Percentiles rank a stretch among this genome's conserved stretches.
phyloP scores from a whole-genome alignment of 139 green algal genomes.

The Chlorokybus atmophyticus region DNA sequence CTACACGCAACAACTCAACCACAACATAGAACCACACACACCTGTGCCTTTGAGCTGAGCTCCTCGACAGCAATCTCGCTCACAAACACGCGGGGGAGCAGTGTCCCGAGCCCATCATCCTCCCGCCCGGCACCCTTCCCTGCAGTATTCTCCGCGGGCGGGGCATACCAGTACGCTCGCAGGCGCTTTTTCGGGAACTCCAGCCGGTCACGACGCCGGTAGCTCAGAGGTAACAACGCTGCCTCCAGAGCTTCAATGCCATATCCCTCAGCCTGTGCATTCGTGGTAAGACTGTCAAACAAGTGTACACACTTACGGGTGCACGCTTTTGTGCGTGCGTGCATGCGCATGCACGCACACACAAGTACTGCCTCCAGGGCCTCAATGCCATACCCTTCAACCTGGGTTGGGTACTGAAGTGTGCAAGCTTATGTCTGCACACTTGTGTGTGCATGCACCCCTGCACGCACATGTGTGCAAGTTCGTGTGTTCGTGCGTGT shows the following conservation, averaged over 20 bases:
- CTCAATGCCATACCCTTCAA: constrained; percentile 19
- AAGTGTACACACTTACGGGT: no score
- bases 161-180: constrained; percentile 23
- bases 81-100: constrained; percentile 27
- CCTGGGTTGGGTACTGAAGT: no score
- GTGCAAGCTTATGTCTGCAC: no score
- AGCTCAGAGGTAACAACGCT: constrained; percentile 17
- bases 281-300: no score
- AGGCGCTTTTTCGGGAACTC: constrained; percentile 27
- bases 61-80: constrained; percentile 26
- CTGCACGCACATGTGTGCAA: no score
- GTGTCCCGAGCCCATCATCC: background rate
- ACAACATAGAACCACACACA: no score
- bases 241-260: constrained; percentile 20
- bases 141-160: constrained; percentile 6
- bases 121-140: constrained; percentile 1
- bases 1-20: no score
- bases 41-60: constrained; percentile 15
- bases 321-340: no score
- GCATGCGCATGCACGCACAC: no score
- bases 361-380: constrained; percentile 15
- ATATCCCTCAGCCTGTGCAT: constrained; percentile 18
- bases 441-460: no score
- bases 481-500: no score
- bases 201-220: constrained; percentile 17